phyloP scores from a whole-genome alignment of 2,329 filamentous ascomycete genomes.

The Colletotrichum eleusines region DNA sequence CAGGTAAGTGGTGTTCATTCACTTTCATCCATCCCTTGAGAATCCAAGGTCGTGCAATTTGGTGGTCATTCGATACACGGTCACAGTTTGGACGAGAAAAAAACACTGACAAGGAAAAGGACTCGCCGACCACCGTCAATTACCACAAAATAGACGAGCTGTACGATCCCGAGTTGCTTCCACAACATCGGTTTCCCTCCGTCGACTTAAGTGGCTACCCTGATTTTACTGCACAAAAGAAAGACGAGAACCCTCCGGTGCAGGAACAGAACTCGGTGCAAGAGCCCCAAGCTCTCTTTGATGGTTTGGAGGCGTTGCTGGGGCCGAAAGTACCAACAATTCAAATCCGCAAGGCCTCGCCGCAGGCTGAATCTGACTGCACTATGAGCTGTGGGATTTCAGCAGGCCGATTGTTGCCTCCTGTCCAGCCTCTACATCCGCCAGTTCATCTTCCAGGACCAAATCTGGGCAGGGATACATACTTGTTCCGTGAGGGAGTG shows the following conservation, averaged over 20 bases:
- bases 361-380: neutral
- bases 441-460: neutral
- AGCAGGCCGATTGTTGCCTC: neutral
- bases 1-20: neutral
- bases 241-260: too few relatives aligned
- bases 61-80: too few relatives aligned
- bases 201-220: slow-evolving; percentile 1
- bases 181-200: neutral
- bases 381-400: neutral
- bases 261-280: neutral
- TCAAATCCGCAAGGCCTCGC: neutral
- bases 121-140: neutral
- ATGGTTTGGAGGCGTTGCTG: neutral
- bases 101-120: neutral
- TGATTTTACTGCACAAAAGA: neutral
- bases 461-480: neutral
- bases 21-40: neutral
- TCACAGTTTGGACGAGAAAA: neutral
- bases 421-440: neutral
- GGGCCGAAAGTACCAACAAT: neutral
- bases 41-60: neutral
- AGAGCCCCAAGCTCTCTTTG: neutral
- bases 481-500: neutral
- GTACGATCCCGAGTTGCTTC: neutral
- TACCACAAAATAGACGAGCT: slow-evolving; percentile 1